Conservation (phyloP, 2,329 filamentous ascomycete species). For the Alternaria consortialis region DNA sequence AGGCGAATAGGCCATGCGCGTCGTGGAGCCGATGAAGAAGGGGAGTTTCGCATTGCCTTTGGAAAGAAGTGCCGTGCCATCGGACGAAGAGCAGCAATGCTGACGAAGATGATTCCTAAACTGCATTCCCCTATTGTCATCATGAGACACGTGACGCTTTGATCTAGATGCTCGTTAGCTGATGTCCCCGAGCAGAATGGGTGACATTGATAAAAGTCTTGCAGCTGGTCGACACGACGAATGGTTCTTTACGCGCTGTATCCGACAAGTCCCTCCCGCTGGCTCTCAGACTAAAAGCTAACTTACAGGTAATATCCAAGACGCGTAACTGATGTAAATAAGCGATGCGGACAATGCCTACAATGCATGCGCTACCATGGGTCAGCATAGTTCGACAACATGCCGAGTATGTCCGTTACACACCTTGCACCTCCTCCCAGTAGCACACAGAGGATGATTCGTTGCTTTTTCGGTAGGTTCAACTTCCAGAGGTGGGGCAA, state of each 20-base stretch:
- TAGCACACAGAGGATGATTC: conserved; percentile 38
- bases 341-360: conserved; percentile 33
- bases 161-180: conserved; percentile 18
- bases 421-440: conserved; percentile 38
- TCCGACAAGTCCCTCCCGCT: not conserved
- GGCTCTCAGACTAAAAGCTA: not conserved
- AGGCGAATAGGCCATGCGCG: conserved; percentile 8
- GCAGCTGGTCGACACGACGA: not conserved
- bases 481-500: conserved; percentile 39
- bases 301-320: conserved; percentile 39
- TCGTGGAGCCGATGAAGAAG: conserved; percentile 2
- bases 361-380: conserved; percentile 31
- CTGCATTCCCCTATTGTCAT: conserved; percentile 42
- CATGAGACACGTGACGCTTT: conserved; percentile 32
- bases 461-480: conserved; percentile 38
- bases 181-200: not conserved
- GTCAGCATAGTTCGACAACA: conserved; percentile 1
- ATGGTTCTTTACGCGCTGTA: not conserved
- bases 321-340: conserved; percentile 29
- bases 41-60: conserved; percentile 3
- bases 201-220: not conserved
- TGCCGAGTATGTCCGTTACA: conserved; percentile 1
- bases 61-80: conserved; percentile 33
- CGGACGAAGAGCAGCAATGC: conserved; percentile 39
- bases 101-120: conserved; percentile 41